phyloP scores from a whole-genome alignment of 2,329 filamentous ascomycete species.

The Nigrospora oryzae region DNA sequence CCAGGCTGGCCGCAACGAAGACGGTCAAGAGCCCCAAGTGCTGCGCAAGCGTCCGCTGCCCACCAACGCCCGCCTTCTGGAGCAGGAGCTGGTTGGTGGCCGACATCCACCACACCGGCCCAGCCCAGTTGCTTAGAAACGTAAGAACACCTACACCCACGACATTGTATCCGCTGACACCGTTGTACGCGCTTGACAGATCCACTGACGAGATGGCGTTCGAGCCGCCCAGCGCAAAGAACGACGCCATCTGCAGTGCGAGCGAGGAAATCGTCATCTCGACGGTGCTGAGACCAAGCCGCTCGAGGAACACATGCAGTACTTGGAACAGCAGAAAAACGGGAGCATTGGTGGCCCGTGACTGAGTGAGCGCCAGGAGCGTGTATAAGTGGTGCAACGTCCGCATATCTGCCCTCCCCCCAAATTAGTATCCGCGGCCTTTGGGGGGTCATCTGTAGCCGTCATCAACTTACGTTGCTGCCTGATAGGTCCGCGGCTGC shows the following conservation, averaged over 20 bases:
- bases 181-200: constrained; percentile 91
- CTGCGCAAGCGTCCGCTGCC: constrained; percentile 24
- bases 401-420: constrained; percentile 24
- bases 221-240: constrained; percentile 84
- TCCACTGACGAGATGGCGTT: constrained; percentile 97
- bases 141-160: constrained; percentile 74
- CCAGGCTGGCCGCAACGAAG: constrained; percentile 57
- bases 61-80: constrained; percentile 10
- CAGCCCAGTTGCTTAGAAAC: constrained; percentile 87
- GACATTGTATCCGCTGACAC: constrained; percentile 72
- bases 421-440: constrained; percentile 4
- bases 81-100: constrained; percentile 55
- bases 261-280: constrained; percentile 64
- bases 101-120: constrained; percentile 77
- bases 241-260: constrained; percentile 71
- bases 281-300: constrained; percentile 34
- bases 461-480: constrained; percentile 13
- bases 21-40: constrained; percentile 61
- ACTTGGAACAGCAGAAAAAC: constrained; percentile 69
- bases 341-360: constrained; percentile 75
- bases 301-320: constrained; percentile 40
- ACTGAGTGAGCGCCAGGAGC: constrained; percentile 80
- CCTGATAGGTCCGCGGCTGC: constrained; percentile 13
- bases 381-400: constrained; percentile 63
- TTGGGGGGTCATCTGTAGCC: not conserved